phyloP scores from a whole-genome alignment of 805 yeast genomes.

The Candida peoriensis region DNA sequence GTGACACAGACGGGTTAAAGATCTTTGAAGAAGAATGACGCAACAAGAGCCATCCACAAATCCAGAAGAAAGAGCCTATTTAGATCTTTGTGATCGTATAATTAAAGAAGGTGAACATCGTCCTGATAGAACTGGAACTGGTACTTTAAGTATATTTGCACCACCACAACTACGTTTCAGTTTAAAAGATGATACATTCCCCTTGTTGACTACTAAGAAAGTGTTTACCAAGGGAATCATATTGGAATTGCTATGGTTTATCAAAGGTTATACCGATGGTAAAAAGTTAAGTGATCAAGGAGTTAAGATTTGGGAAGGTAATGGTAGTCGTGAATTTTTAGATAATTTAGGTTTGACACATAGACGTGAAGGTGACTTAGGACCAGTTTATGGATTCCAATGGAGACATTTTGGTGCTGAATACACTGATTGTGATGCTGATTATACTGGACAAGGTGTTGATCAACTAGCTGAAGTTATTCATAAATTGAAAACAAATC shows the following conservation, averaged over 20 bases:
- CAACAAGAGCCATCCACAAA: slow-evolving; percentile 13
- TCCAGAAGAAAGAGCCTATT: slow-evolving; percentile 75
- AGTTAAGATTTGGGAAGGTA: slow-evolving; percentile 98
- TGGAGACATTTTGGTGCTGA: slow-evolving; percentile 99
- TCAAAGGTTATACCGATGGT: slow-evolving; percentile 86
- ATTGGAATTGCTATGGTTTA: slow-evolving; percentile 89
- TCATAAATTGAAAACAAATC: slow-evolving; percentile 74
- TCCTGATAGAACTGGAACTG: slow-evolving; percentile 97
- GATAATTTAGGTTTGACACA: slow-evolving; percentile 76
- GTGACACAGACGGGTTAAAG: too few relatives aligned
- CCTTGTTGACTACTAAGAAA: slow-evolving; percentile 86
- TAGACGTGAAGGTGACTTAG: slow-evolving; percentile 89
- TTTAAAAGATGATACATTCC: slow-evolving; percentile 67
- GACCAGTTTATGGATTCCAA: slow-evolving; percentile 98
- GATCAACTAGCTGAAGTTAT: slow-evolving; percentile 86
- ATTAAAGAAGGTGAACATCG: slow-evolving; percentile 83
- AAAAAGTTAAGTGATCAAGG: slow-evolving; percentile 72
- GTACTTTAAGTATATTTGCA: slow-evolving; percentile 84
- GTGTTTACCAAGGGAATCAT: slow-evolving; percentile 88
- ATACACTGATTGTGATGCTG: slow-evolving; percentile 79
- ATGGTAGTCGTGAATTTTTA: slow-evolving; percentile 87
- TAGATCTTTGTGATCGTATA: slow-evolving; percentile 74
- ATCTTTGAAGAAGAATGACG: slow-evolving; percentile 5
- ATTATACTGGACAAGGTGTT: slow-evolving; percentile 81
- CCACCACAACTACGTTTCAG: slow-evolving; percentile 93